Base-by-base conservation (phyloP, 2,329 filamentous ascomycete genomes). In the Fusarium sp. region DNA sequence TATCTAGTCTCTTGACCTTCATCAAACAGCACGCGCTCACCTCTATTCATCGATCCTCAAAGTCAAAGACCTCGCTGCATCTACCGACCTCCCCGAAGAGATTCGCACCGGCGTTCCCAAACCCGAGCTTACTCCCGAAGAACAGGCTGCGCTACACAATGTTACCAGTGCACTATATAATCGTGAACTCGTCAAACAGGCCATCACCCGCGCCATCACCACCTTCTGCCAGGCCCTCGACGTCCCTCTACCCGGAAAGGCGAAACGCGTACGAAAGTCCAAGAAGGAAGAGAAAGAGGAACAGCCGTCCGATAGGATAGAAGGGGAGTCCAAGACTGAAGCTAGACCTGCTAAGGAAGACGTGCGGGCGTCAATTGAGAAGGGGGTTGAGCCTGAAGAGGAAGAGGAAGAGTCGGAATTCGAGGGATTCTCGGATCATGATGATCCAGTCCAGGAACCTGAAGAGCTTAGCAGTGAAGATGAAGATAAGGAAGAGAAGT, bases 131-230 rank as follows among this genome's bases (percentile, higher is more conserved):
- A 83, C 85, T 4, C 86, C 87, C 47, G 87, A 89, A 57, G 86
- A 90, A 74, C 82, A 81, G 58, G 72, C 79, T 1, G 84, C 86
- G 6, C 80, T 90, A 31, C 88, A 90, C 75, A 90, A 90, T 76
- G 88, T 91, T 57, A 90, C 89, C 31, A 90, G 88, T 66, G 85
- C 84, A 13, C 80, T 91, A 6, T 90, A 86, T 77, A 89, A 87
- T 65, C 82, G 84, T 58, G 83, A 83, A 11, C 82, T 85, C 35
- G 87, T 90, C 59, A 86, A 85, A 71, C 82, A 85, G 55, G 83
- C 84, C 6, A 79, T 88, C 15, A 83, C 86, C 31, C 83, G 84
- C 74, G 88, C 87, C 3, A 72, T 89, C 20, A 80, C 81, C 61
- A 84, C 81, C 33, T 83, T 89, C 7, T 90, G 88, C 76, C 78